Evolutionary conservation across 2,329 filamentous ascomycete species (phyloP).

Genomic region (Claviceps spartinae): DNA sequence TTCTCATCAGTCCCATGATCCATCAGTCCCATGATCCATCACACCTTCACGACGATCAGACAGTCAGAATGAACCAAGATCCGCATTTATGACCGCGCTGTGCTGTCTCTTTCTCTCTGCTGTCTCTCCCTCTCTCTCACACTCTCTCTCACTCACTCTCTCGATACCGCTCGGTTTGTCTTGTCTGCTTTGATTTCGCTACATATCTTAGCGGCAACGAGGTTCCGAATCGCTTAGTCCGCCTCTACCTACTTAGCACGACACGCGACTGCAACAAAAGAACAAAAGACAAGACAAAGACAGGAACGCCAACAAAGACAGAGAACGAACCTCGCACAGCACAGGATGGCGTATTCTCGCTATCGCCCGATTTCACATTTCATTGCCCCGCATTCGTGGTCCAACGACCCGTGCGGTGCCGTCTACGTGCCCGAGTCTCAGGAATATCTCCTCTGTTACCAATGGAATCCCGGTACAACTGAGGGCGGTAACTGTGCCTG

Average conservation of each 20-base stretch:
- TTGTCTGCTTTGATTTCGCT: no score
- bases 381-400: constrained; percentile 23
- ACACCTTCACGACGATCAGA: background rate
- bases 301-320: background rate
- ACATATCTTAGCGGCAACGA: no score
- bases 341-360: constrained; percentile 3
- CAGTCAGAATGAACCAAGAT: background rate
- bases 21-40: background rate
- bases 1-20: background rate
- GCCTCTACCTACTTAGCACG: no score
- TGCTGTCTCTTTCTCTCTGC: background rate
- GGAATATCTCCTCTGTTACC: constrained; percentile 28
- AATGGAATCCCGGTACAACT: constrained; percentile 14
- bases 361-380: constrained; percentile 17
- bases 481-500: constrained; percentile 15
- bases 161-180: no score
- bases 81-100: background rate
- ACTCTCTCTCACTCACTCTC: background rate
- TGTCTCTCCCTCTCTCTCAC: background rate
- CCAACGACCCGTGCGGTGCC: constrained; percentile 29
- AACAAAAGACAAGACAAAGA: background rate
- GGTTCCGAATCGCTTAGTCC: no score
- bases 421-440: constrained; percentile 27
- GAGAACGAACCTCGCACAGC: background rate
- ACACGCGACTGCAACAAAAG: no score